Evolutionary conservation across 2,329 filamentous ascomycete species (phyloP), one percentile per base, ranked within the genome.

Genomic region (Xylaria polymorpha): DNA sequence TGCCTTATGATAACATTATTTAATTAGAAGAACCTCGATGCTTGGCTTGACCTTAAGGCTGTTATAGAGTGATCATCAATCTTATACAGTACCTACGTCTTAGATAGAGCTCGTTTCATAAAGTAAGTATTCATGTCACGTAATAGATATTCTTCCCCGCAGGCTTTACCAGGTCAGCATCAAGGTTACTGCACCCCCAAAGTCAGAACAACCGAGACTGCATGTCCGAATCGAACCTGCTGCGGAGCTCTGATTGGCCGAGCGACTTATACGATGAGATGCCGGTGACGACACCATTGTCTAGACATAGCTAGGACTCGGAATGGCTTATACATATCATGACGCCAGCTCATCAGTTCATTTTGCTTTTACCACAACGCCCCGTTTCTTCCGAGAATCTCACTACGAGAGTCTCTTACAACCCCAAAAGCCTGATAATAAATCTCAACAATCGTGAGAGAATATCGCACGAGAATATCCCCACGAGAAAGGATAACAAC

Each of bases 231-330:
- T 60, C 35, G 25, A 69, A 64, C 51, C 22, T 55, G 43, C 18
- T 39, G 14, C 64, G 0, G 1, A 5, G 46, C 46, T 58, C 29
- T 63, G 50, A 75, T 77, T 76, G 73, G 74, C 58, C 61, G 12
- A 12, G 8, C 41, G 12, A 57, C 44, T 56, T 69, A 67, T 48
- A 69, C 53, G 44, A 68, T 66, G 68, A 68, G 66, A 66, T 41
- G 29, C 43, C 58, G 62, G 75, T 77, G 75, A 77, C 75, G 75
- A 77, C 75, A 77, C 75, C 75, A 76, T 64, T 76, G 15, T 39
- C 25, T 39, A 53, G 64, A 53, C 53, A 56, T 20, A 55, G 12
- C 50, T 22, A 3, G 43, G 53, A 41, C 44, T 43, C 37, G 46
- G 39, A 22, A 46, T 44, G 37, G 51, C 50, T 44, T 60, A 62